Conservation (phyloP, 2,329 filamentous ascomycete species). For the Cadophora luteo-olivacea region DNA sequence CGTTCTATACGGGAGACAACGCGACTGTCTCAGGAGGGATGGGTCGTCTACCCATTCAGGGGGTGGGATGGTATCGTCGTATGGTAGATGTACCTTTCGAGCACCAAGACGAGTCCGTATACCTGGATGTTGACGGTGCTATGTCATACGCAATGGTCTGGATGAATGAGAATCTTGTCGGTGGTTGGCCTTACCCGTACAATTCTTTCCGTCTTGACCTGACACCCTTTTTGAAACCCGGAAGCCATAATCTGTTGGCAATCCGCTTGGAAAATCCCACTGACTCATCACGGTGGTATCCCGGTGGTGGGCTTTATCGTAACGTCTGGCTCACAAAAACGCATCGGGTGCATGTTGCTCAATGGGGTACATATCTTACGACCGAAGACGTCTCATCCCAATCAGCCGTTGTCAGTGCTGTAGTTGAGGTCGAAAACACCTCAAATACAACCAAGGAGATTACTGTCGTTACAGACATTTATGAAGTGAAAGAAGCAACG, state of each 20-base stretch:
- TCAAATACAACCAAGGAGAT: background rate
- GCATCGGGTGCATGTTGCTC: conserved; percentile 53
- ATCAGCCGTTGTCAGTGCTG: conserved; percentile 53
- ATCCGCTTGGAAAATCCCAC: conserved; percentile 58
- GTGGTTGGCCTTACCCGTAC: conserved; percentile 32
- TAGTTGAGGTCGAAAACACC: conserved; percentile 54
- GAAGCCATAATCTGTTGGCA: conserved; percentile 50
- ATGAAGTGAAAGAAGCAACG: background rate
- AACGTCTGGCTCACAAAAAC: conserved; percentile 61
- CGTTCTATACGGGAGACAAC: conserved; percentile 46
- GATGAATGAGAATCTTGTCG: conserved; percentile 31
- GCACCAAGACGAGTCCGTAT: conserved; percentile 50
- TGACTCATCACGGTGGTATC: conserved; percentile 60
- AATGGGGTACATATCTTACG: conserved; percentile 57
- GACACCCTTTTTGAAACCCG: conserved; percentile 49
- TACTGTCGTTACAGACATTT: background rate
- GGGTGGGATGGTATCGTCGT: conserved; percentile 60
- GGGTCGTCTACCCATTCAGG: conserved; percentile 56
- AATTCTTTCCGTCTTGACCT: conserved; percentile 57
- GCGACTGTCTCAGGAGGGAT: conserved; percentile 44
- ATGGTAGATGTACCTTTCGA: conserved; percentile 44
- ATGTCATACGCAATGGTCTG: conserved; percentile 31
- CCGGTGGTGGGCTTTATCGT: conserved; percentile 59
- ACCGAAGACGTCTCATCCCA: conserved; percentile 52
- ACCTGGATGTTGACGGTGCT: conserved; percentile 47